Evolutionary conservation across 306 rosid genomes (phyloP).

Genomic region (Psophocarpus tetragonolobus): DNA sequence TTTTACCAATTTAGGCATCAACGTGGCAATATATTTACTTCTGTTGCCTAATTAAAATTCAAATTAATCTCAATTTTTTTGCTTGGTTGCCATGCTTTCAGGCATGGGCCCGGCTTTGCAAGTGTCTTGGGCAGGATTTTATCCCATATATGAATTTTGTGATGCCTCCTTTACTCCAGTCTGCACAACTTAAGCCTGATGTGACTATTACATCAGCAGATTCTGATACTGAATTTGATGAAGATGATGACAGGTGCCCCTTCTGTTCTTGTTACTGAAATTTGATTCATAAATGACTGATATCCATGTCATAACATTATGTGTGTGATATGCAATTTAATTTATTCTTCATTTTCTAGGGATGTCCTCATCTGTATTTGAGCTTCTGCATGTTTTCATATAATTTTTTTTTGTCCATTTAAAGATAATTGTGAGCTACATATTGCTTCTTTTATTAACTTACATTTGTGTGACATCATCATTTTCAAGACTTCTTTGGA

Average conservation of each 20-base stretch:
- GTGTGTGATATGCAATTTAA: slow-evolving; percentile 21
- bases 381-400: neutral
- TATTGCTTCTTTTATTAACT: neutral
- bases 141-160: slow-evolving; percentile 96
- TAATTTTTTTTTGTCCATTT: neutral
- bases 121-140: slow-evolving; percentile 97
- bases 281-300: slow-evolving; percentile 19
- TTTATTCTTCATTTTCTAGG: slow-evolving; percentile 23
- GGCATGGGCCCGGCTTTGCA: slow-evolving; percentile 99
- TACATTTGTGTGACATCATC: neutral
- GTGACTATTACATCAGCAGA: slow-evolving; percentile 96
- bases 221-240: slow-evolving; percentile 81
- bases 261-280: neutral
- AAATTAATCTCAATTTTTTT: neutral
- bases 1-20: slow-evolving; percentile 11
- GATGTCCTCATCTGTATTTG: neutral
- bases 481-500: neutral
- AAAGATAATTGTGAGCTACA: neutral
- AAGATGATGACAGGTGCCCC: slow-evolving; percentile 89
- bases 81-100: slow-evolving; percentile 34
- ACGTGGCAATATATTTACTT: slow-evolving; percentile 1
- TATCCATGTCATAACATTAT: slow-evolving; percentile 23
- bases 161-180: slow-evolving; percentile 96
- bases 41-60: slow-evolving; percentile 5
- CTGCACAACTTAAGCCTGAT: slow-evolving; percentile 99